Percentiles rank a stretch among this genome's conserved stretches.
These are phyloP conservation scores for Chalaropsis thielavioides DNA, from an alignment of 2,329 filamentous ascomycete species.

Conservation along the genomic window DNA sequence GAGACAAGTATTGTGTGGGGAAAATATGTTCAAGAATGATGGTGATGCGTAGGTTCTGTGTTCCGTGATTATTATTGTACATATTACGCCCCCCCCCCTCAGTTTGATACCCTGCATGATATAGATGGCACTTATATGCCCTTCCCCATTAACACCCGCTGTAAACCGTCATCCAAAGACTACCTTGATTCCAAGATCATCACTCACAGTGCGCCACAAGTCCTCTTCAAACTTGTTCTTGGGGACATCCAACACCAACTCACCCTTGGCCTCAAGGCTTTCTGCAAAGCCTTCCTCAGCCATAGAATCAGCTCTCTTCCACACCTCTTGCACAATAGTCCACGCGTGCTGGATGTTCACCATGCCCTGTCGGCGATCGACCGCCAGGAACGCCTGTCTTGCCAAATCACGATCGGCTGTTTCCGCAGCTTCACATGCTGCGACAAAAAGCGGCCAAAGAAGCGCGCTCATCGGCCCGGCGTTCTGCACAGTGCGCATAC, in stretches of 20 bases:
- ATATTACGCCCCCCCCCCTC: neutral
- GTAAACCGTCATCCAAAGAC: constrained; percentile 37
- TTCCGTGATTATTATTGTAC: constrained; percentile 2
- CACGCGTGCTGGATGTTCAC: constrained; percentile 48
- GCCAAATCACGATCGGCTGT: constrained; percentile 38
- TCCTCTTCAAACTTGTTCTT: constrained; percentile 24
- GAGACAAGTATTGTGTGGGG: neutral
- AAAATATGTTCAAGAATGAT: constrained; percentile 8
- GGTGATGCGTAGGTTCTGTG: neutral
- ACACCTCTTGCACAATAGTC: constrained; percentile 47
- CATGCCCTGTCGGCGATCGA: constrained; percentile 48
- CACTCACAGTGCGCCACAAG: constrained; percentile 42
- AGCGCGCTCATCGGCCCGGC: constrained; percentile 48
- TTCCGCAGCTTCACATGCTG: constrained; percentile 43
- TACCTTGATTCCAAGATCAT: constrained; percentile 43
- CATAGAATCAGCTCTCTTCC: constrained; percentile 36
- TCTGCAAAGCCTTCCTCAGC: constrained; percentile 11
- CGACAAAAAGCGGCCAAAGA: constrained; percentile 53
- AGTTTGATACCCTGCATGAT: neutral
- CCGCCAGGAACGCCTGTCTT: constrained; percentile 35
- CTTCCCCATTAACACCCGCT: neutral
- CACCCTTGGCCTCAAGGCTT: neutral
- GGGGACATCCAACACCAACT: neutral
- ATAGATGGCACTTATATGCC: neutral
- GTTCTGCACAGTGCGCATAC: constrained; percentile 39